phyloP scores from a whole-genome alignment of 2,329 filamentous ascomycete species.

The Fusarium mundagurra region DNA sequence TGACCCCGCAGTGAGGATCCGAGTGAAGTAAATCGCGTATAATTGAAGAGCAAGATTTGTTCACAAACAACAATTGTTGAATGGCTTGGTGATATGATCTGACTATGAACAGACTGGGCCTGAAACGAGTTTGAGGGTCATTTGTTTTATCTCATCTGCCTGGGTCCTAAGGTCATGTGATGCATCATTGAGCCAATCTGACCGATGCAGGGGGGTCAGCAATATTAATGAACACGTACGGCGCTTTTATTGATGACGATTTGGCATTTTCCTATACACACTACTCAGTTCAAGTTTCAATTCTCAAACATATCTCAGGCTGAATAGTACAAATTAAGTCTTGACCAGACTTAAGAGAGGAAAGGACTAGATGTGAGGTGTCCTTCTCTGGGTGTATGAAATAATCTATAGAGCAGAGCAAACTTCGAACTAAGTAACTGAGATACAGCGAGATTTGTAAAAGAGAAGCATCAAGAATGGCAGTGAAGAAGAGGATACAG shows the following conservation, averaged over 20 bases:
- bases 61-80: rapidly evolving
- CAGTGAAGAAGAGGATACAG: neutral
- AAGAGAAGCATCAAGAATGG: rapidly evolving
- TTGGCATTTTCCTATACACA: too few relatives aligned
- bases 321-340: neutral
- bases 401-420: neutral
- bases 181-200: neutral
- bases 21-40: neutral
- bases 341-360: neutral
- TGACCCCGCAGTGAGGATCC: constrained; percentile 17
- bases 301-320: rapidly evolving
- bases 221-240: too few relatives aligned
- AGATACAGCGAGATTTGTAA: too few relatives aligned
- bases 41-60: neutral
- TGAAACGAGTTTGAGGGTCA: neutral
- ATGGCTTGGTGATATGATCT: neutral
- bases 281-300: rapidly evolving
- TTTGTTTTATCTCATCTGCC: neutral
- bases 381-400: too few relatives aligned
- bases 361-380: too few relatives aligned
- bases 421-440: rapidly evolving
- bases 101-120: neutral
- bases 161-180: constrained; percentile 10
- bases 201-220: neutral
- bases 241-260: too few relatives aligned